phyloP scores from a whole-genome alignment of 345 rosid genomes.

The Hibiscus mutabilis region DNA sequence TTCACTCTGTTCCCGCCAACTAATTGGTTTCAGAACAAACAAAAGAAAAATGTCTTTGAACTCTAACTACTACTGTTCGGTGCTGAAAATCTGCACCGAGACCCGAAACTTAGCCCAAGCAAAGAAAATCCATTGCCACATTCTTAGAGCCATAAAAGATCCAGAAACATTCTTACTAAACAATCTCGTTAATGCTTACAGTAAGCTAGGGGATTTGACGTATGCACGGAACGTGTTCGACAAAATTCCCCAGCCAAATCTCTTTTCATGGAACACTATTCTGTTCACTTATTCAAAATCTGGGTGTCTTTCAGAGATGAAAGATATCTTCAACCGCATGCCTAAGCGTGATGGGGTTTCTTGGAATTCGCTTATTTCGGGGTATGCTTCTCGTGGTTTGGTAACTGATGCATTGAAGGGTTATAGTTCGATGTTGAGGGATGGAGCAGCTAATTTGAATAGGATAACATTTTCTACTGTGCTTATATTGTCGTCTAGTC shows the following conservation, averaged over 20 bases:
- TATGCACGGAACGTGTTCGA: conserved; percentile 74
- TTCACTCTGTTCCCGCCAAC: not conserved
- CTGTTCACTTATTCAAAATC: conserved; percentile 71
- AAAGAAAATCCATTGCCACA: conserved; percentile 36
- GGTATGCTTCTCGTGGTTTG: conserved; percentile 45
- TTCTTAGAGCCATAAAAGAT: conserved; percentile 34
- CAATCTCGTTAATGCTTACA: conserved; percentile 40
- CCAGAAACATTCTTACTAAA: conserved; percentile 43
- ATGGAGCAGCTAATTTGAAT: conserved; percentile 39
- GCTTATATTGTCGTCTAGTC: conserved; percentile 51
- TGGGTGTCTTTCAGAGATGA: conserved; percentile 48
- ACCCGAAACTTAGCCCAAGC: conserved; percentile 20
- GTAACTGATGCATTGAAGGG: conserved; percentile 44
- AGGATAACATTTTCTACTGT: conserved; percentile 72
- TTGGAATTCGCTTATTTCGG: conserved; percentile 79
- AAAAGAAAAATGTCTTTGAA: conserved; percentile 2
- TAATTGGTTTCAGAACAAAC: not conserved
- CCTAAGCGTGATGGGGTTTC: conserved; percentile 63
- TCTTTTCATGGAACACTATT: conserved; percentile 76
- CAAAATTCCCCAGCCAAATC: conserved; percentile 46
- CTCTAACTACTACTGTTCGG: conserved; percentile 9
- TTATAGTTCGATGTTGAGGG: conserved; percentile 60
- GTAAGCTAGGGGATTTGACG: conserved; percentile 29
- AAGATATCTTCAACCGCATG: conserved; percentile 43
- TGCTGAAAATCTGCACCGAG: conserved; percentile 6